A percentile compares a stretch with the other conserved stretches of the same genome.
Evolutionary conservation across 1,139 yeast genomes (phyloP).

Genomic region (Yamadazyma membranifaciens): DNA sequence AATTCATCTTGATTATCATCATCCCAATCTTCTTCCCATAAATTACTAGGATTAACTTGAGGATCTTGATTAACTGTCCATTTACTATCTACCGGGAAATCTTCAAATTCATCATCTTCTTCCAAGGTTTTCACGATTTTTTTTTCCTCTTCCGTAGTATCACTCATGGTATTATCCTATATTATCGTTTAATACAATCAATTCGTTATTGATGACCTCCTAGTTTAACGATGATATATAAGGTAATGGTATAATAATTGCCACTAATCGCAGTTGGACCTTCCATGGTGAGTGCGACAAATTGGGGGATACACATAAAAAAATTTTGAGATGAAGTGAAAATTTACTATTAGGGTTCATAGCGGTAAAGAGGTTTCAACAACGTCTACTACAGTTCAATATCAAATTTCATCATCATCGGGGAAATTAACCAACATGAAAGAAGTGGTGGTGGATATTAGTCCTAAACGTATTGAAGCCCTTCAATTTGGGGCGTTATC

Average conservation of each 20-base stretch:
- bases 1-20: slow-evolving; percentile 87
- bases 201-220: too few species aligned
- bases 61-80: slow-evolving; percentile 41
- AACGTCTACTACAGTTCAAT: too few species aligned
- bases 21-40: slow-evolving; percentile 98
- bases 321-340: slow-evolving; percentile 6
- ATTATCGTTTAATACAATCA: not conserved
- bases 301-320: not conserved
- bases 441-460: slow-evolving; percentile 73
- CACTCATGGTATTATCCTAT: not conserved
- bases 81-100: slow-evolving; percentile 79
- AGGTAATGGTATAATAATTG: not conserved
- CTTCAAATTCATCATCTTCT: slow-evolving; percentile 94
- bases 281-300: not conserved
- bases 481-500: slow-evolving; percentile 90
- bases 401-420: too few species aligned
- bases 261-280: not conserved
- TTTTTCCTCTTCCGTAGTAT: slow-evolving; percentile 21
- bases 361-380: not conserved
- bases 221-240: too few species aligned
- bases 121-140: slow-evolving; percentile 63
- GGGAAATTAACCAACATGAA: slow-evolving; percentile 52
- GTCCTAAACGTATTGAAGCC: slow-evolving; percentile 89
- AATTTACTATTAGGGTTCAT: not conserved
- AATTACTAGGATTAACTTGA: slow-evolving; percentile 41